These are phyloP conservation scores for Colletotrichum sp. DNA, from an alignment of 2,329 filamentous ascomycete species.

Conservation along the genomic window DNA sequence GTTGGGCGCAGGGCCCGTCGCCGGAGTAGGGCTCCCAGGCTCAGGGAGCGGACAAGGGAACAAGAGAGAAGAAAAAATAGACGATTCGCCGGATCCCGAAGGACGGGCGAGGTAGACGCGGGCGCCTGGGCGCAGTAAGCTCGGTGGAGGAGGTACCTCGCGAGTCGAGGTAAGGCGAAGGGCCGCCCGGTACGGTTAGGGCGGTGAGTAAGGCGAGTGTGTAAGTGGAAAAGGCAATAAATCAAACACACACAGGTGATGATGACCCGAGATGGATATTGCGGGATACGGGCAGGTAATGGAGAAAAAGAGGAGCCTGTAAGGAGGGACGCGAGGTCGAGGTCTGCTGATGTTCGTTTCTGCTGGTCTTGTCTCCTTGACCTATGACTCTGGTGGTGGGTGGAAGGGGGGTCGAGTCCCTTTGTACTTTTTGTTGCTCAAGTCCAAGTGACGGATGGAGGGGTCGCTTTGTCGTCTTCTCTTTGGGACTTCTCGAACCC, in stretches of 20 bases:
- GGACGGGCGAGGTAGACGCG: slow-evolving; percentile 10
- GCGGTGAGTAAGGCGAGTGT: not conserved
- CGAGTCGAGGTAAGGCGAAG: not conserved
- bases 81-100: slow-evolving; percentile 17
- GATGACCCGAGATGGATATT: not conserved
- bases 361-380: not conserved
- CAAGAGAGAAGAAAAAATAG: not conserved
- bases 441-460: not conserved
- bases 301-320: not conserved
- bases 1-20: slow-evolving; percentile 3
- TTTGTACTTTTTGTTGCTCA: not conserved
- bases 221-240: not conserved
- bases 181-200: not conserved
- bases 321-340: not conserved
- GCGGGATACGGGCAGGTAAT: not conserved
- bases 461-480: not conserved
- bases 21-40: not conserved
- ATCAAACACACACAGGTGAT: not conserved
- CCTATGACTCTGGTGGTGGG: not conserved
- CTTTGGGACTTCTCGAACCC: not conserved
- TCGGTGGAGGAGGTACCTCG: not conserved
- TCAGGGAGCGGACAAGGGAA: not conserved
- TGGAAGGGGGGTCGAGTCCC: not conserved
- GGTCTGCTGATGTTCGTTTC: slow-evolving; percentile 4
- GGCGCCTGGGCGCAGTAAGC: not conserved